These are phyloP conservation scores for Apiospora koreana DNA, from an alignment of 2,329 filamentous ascomycete species.

Conservation along the genomic window DNA sequence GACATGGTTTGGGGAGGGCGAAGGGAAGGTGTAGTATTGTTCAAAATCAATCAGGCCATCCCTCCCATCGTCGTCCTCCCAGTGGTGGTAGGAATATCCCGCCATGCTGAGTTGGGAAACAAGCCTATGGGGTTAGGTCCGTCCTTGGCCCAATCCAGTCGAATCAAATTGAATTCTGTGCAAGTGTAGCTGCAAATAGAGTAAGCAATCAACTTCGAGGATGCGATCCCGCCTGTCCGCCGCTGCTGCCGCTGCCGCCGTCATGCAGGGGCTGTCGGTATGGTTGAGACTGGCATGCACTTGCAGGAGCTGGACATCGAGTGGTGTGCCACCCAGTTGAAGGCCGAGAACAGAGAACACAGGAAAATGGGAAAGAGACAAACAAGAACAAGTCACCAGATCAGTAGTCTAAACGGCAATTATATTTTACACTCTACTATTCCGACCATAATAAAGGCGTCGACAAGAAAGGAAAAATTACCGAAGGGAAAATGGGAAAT, in stretches of 20 bases:
- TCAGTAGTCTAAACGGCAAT: neutral
- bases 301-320: neutral
- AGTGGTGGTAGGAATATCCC: neutral
- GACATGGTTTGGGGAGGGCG: neutral
- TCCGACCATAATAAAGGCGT: neutral
- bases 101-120: neutral
- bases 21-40: constrained; percentile 1
- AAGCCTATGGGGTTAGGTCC: neutral
- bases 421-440: neutral
- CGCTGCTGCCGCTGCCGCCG: neutral
- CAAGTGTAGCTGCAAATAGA: neutral
- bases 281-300: neutral
- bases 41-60: neutral
- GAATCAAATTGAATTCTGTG: neutral
- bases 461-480: neutral
- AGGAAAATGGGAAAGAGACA: neutral
- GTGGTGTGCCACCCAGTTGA: neutral
- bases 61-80: neutral
- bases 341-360: neutral
- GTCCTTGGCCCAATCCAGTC: neutral
- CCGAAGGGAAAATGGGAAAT: neutral
- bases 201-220: neutral
- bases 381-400: neutral
- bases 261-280: neutral
- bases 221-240: neutral